phyloP scores from a whole-genome alignment of 2,329 filamentous ascomycete genomes.

The Mycosphaerella arachidis region DNA sequence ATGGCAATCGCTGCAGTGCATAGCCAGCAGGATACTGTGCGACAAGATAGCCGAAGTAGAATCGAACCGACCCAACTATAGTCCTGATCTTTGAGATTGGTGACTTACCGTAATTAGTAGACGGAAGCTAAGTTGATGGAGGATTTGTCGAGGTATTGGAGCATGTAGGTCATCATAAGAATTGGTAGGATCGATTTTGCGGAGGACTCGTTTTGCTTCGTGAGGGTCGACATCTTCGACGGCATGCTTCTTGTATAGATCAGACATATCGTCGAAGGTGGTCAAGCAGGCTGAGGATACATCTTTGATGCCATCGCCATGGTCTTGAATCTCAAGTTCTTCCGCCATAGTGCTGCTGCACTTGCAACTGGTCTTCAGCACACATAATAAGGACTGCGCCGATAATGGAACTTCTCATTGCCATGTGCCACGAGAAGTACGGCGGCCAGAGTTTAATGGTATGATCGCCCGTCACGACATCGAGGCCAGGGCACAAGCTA shows the following conservation, averaged over 20 bases:
- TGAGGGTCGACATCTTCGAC: neutral
- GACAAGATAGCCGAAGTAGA: slow-evolving; percentile 54
- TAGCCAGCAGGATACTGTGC: slow-evolving; percentile 43
- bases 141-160: slow-evolving; percentile 37
- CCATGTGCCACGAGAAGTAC: too few relatives aligned
- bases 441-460: too few relatives aligned
- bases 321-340: neutral
- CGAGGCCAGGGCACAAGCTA: neutral
- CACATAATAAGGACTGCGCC: too few relatives aligned
- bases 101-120: slow-evolving; percentile 44
- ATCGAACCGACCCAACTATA: slow-evolving; percentile 50
- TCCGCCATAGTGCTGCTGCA: too few relatives aligned
- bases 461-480: too few relatives aligned
- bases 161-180: slow-evolving; percentile 30
- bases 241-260: neutral
- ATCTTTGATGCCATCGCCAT: neutral
- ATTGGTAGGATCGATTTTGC: slow-evolving; percentile 32
- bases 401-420: too few relatives aligned
- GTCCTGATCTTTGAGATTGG: slow-evolving; percentile 42
- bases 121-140: slow-evolving; percentile 37
- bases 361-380: too few relatives aligned
- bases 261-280: too few relatives aligned
- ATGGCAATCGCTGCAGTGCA: slow-evolving; percentile 40
- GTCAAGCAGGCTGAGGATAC: neutral
- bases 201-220: slow-evolving; percentile 17